phyloP scores from a whole-genome alignment of 108 stramenopile genomes.

The Pseudonitzschia multiseries region DNA sequence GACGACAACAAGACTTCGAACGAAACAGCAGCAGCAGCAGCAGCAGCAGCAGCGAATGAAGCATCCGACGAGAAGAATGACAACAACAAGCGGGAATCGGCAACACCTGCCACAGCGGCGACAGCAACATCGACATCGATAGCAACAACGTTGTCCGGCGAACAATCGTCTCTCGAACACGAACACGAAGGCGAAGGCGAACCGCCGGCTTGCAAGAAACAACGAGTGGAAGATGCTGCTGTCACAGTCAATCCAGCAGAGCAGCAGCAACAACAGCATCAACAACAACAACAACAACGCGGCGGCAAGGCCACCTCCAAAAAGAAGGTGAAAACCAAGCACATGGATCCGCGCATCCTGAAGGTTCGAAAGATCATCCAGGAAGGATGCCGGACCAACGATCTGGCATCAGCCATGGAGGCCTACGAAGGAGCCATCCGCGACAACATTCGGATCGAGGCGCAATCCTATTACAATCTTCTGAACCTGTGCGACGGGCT shows the following conservation, averaged over 20 bases:
- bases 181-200: too few relatives aligned
- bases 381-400: conserved; percentile 64
- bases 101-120: background rate
- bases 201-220: background rate
- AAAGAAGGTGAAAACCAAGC: conserved; percentile 18
- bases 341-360: conserved; percentile 45
- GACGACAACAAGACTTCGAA: too few relatives aligned
- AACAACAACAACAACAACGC: background rate
- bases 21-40: too few relatives aligned
- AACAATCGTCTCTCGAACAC: too few relatives aligned
- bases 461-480: conserved; percentile 80
- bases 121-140: background rate
- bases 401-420: conserved; percentile 58
- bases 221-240: background rate
- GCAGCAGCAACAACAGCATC: background rate
- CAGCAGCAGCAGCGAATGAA: background rate
- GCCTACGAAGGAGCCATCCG: conserved; percentile 44
- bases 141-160: background rate
- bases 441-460: conserved; percentile 52
- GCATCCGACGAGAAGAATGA: background rate
- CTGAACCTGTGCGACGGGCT: conserved; percentile 82
- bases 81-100: background rate
- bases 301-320: conserved; percentile 9
- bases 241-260: background rate
- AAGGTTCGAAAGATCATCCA: conserved; percentile 66